Evolutionary conservation across 805 yeast genomes (phyloP), one percentile per base, ranked within the genome.

Genomic region (Starmera amethionina): DNA sequence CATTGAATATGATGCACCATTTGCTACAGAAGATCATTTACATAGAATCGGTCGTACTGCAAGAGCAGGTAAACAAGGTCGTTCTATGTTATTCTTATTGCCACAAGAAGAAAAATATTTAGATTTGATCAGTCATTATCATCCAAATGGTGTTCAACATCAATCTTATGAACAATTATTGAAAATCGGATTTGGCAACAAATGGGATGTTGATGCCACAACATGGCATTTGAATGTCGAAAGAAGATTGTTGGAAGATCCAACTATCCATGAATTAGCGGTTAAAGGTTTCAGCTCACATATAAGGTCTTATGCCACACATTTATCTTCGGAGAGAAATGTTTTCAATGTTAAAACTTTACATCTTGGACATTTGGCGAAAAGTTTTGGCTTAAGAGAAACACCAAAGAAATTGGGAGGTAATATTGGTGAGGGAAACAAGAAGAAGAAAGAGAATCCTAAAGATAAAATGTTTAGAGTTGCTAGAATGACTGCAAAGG

Each of bases 41-140:
- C 99, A 93, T 61, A 74, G 99, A 61, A 85, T 89, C 41, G 99
- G 99, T 40, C 79, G 99, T 67, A 88, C 97, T 11, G 99, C 99
- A 8, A 79, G 99, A 65, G 95, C 94, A n/a, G 98, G 98, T 46
- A 73, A 78, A 35, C 61, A 66, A 32, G 99, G 99, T 58, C 70
- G 70, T 32, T 83, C 97, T 2, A 59, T 77, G 2, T 61, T 93
- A 42, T 87, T 90, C 54, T 65, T 93, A 34, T 65, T 90, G 29
- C 98, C 99, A 1, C 95, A 96, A 1, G 97, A 90, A 60, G 97
- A 90, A 63, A 79, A 76, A 12, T 90, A 88, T 54, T 66, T 82
- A 45, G 83, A 77, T 18, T 73, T 73, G 40, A 70, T 84, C 36
- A 69, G 67, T 36, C 67, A 70, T 5, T 65, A 68, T 36, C 94